A percentile compares a stretch with the other conserved stretches of the same genome.
Conservation (phyloP, 2,329 filamentous ascomycete genomes). For the Diaporthe amygdali region DNA sequence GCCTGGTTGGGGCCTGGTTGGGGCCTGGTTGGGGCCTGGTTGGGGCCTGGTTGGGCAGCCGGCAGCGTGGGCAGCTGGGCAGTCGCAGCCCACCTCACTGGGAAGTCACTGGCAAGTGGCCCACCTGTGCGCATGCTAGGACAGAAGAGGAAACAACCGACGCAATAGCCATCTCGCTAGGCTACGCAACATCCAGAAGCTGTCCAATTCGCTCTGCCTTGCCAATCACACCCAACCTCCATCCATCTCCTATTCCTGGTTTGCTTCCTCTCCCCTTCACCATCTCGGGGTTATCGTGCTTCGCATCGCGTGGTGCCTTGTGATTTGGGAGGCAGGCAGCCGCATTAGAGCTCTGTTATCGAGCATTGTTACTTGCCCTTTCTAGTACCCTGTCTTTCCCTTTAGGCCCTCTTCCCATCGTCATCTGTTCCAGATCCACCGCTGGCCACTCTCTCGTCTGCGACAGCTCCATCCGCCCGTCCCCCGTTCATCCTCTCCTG, state of each 20-base stretch:
- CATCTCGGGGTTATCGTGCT: neutral
- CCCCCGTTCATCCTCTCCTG: neutral
- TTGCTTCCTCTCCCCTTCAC: neutral
- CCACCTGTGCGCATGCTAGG: neutral
- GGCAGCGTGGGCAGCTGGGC: no score
- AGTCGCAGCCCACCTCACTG: neutral
- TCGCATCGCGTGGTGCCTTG: constrained; percentile 16
- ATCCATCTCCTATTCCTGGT: constrained; percentile 20
- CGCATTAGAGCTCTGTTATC: constrained; percentile 9
- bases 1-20: no score
- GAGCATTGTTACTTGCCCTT: constrained; percentile 5
- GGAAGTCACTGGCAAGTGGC: neutral
- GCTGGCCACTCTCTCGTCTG: neutral
- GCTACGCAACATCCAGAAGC: constrained; percentile 10
- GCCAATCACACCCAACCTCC: constrained; percentile 16
- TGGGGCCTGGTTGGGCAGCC: constrained; percentile 4
- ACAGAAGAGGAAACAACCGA: constrained; percentile 15
- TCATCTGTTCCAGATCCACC: constrained; percentile 21
- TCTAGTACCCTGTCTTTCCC: constrained; percentile 11
- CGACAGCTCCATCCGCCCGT: neutral
- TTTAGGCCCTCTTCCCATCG: constrained; percentile 7
- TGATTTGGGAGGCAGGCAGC: constrained; percentile 19
- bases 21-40: no score
- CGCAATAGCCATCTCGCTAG: constrained; percentile 18
- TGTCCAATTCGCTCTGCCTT: constrained; percentile 14